Conservation (phyloP, 192 early-diverging fungal genomes). For the Pecoramyces ruminantium region DNA sequence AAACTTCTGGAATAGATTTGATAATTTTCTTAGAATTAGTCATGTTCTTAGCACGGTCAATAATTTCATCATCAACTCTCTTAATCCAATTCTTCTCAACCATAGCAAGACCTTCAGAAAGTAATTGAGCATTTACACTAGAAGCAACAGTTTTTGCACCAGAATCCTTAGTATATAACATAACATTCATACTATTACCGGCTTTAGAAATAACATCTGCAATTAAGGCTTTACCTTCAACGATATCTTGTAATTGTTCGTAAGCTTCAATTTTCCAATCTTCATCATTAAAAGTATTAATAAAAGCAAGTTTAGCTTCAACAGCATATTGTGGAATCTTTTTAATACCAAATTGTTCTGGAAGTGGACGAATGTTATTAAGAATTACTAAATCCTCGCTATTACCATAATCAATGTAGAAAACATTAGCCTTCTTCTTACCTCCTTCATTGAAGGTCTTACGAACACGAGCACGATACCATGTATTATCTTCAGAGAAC, state of each 20-base stretch:
- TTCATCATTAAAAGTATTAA: conserved; percentile 26
- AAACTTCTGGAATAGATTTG: conserved; percentile 30
- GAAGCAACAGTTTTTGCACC: conserved; percentile 30
- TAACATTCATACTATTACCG: conserved; percentile 8
- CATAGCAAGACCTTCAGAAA: conserved; percentile 40
- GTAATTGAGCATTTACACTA: conserved; percentile 50
- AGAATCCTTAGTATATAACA: conserved; percentile 30
- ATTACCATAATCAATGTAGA: conserved; percentile 94
- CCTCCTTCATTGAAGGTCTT: conserved; percentile 27
- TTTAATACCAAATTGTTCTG: conserved; percentile 35
- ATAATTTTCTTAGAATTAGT: conserved; percentile 20
- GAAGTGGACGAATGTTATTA: conserved; percentile 50
- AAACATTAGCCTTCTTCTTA: conserved; percentile 44
- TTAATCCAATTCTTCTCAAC: conserved; percentile 19
- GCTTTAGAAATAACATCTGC: conserved; percentile 15
- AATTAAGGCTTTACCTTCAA: conserved; percentile 17
- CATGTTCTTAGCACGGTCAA: conserved; percentile 8
- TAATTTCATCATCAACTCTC: conserved; percentile 11
- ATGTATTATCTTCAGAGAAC: conserved; percentile 62
- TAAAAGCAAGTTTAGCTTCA: conserved; percentile 70
- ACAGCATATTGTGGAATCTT: conserved; percentile 33
- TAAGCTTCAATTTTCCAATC: conserved; percentile 67
- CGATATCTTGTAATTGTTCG: conserved; percentile 48
- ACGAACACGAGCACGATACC: conserved; percentile 73
- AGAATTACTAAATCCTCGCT: conserved; percentile 47